Evolutionary conservation across 345 rosid species (phyloP), one percentile per base, ranked within the genome.

Genomic region (Kandelia obovata): DNA sequence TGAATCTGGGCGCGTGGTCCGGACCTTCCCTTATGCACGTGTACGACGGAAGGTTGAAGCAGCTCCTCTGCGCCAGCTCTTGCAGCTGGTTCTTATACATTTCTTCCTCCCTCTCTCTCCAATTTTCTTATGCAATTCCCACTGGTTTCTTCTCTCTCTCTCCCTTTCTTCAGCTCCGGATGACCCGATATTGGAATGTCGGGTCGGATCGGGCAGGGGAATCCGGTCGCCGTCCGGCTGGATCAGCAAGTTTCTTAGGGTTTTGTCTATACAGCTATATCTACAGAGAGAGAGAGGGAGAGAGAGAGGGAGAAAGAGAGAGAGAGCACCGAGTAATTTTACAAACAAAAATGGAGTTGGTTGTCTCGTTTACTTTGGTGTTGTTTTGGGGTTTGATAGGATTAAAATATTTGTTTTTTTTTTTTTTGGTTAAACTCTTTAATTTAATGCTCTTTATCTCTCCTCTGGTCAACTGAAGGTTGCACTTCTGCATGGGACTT

Each of bases 1-100:
- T 95, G 83, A 95, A 95, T 55, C 97, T 73, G 2, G 99, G 99
- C 73, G 99, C 97, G 89, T 95, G 99, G 89, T 95, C 99, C 4
- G 99, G 99, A 64, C 99, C 99, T 85, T 95, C 99, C 77, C 99
- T 77, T 55, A 95, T 78, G 83, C 96, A 92, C 5, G 92, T 87
- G 73, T 95, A 95, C 15, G 96, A 88, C 10, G 99, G 99, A 7
- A 95, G 90, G 75, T 78, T 81, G 80, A 95, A 95, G 87, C 99
- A 95, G 96, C 99, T 95, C 85, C 99, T 86, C 89, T 95, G 99
- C 75, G 99, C 99, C 83, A 95, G 92, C 97, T 95, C 99, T 73
- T 95, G 99, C 21, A 95, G 86, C 96, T 95, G 99, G 83, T 95
- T 95, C 91, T 95, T 95, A 77, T 95, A 95, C 99, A 95, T 95